These are phyloP conservation scores for Ambrosia trifida DNA, from an alignment of 129 eudicot species.

Conservation along the genomic window DNA sequence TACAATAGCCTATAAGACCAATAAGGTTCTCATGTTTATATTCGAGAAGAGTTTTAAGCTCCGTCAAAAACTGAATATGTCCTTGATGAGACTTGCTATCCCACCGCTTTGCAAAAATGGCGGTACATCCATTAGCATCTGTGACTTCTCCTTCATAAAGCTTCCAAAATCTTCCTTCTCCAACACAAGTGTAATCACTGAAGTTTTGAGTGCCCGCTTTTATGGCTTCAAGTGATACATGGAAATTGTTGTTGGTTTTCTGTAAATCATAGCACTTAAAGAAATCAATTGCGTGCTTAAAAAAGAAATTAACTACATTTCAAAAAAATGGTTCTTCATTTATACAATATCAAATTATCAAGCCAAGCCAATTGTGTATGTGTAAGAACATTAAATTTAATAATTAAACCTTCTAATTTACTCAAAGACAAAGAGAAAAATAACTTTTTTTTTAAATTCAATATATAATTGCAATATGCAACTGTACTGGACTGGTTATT, in stretches of 20 bases:
- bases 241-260: neutral
- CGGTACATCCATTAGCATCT: neutral
- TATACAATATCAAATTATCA: neutral
- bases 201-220: neutral
- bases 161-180: slow-evolving; percentile 12
- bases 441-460: too few relatives aligned
- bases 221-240: neutral
- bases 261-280: neutral
- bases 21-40: neutral
- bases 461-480: neutral
- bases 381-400: neutral
- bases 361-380: neutral
- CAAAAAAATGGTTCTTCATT: neutral
- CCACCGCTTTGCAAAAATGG: neutral
- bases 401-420: neutral
- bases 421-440: neutral
- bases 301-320: neutral
- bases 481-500: too few relatives aligned
- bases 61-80: neutral
- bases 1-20: neutral
- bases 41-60: neutral
- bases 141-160: slow-evolving; percentile 2
- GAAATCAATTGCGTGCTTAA: neutral
- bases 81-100: neutral
- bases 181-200: neutral